Evolutionary conservation across 345 rosid species (phyloP), one percentile per base, ranked within the genome.

Genomic region (Microcos paniculata): DNA sequence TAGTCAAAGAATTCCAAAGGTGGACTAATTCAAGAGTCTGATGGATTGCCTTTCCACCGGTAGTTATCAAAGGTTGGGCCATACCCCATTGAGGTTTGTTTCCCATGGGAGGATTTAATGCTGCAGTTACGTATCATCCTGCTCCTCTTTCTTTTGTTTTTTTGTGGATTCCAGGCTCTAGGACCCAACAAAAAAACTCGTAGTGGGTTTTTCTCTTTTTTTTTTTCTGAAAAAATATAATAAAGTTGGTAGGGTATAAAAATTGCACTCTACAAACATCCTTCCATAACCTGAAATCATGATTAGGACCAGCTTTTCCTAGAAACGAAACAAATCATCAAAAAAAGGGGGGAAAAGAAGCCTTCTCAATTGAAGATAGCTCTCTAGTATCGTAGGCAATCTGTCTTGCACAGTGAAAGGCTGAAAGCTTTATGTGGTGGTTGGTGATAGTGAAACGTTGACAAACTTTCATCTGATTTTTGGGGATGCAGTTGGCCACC

Each of bases 61-160:
- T 64, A 70, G 73, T 81, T 23, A 80, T 82, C 72, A 81, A 24
- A 40, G 30, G 56, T 75, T 77, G 89, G 92, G 83, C 85, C 87
- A 84, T 33, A 40, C 71, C 71, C 85, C 85, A 79, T 73, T 71
- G 55, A 74, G 67, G 68, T 53, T 71, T 80, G 87, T 76, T 77
- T 79, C 87, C 80, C 72, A 38, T 61, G 28, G 48, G 64, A 11
- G 31, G n/a, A 81, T 76, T 45, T 61, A 63, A 48, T 62, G 61
- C 49, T 65, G 77, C 74, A 55, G 59, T 67, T 9, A 70, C 70
- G 4, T 35, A 48, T 79, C 26, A 64, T 70, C 67, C 59, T 57
- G 58, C 51, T 33, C 64, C 23, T 56, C 53, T 59, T 71, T 75
- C 58, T 74, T 72, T 62, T 23, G 58, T 28, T 46, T 4, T 45